A percentile compares a stretch with the other conserved stretches of the same genome.
These are phyloP conservation scores for Dipteronia sinensis DNA, from an alignment of 345 rosid species.

Conservation along the genomic window DNA sequence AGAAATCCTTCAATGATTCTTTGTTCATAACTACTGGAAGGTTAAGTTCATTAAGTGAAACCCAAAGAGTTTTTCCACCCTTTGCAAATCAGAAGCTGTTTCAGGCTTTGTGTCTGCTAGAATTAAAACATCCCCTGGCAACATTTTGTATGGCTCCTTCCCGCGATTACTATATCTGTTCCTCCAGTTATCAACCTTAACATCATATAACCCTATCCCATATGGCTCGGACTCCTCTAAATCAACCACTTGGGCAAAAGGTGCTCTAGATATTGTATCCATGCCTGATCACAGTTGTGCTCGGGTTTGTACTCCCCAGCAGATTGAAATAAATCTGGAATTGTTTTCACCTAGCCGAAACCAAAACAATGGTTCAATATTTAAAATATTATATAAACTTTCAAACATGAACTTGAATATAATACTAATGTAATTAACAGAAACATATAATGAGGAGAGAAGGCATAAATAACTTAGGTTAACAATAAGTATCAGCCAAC, in stretches of 20 bases:
- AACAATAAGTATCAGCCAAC: neutral
- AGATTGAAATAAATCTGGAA: slow-evolving; percentile 36
- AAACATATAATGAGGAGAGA: neutral
- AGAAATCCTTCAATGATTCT: slow-evolving; percentile 25
- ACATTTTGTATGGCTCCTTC: slow-evolving; percentile 36
- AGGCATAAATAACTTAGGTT: neutral
- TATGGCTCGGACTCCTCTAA: neutral
- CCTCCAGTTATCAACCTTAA: slow-evolving; percentile 38
- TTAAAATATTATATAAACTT: neutral
- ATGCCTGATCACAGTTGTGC: slow-evolving; percentile 33
- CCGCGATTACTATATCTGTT: slow-evolving; percentile 22
- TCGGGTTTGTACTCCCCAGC: slow-evolving; percentile 39
- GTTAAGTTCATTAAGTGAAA: slow-evolving; percentile 22
- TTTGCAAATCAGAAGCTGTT: slow-evolving; percentile 36
- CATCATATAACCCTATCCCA: slow-evolving; percentile 17
- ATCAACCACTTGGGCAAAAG: slow-evolving; percentile 31
- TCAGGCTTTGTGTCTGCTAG: slow-evolving; percentile 37
- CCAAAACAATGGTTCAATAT: neutral
- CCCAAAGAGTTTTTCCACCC: slow-evolving; percentile 16
- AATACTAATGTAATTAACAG: neutral
- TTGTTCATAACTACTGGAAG: slow-evolving; percentile 25
- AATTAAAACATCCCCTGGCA: slow-evolving; percentile 41
- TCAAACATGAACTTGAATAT: neutral
- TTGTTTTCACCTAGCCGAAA: slow-evolving; percentile 33
- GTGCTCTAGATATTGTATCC: slow-evolving; percentile 33